phyloP scores from a whole-genome alignment of 805 yeast genomes.

The Sungouiella blattae region DNA sequence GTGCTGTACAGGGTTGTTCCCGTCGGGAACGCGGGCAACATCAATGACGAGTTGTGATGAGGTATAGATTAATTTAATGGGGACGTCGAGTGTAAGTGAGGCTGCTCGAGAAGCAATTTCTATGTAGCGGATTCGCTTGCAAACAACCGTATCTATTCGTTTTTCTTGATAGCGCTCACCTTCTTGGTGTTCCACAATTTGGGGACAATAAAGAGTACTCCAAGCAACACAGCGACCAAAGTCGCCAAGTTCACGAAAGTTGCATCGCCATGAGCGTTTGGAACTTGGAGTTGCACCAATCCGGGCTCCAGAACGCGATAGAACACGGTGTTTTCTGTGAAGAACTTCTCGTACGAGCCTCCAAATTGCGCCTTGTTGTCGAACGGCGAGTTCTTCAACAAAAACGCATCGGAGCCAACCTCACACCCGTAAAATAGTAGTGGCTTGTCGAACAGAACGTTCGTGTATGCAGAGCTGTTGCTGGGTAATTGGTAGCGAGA shows the following conservation, averaged over 20 bases:
- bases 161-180: constrained; percentile 3
- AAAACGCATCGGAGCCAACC: constrained; percentile 21
- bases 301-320: constrained; percentile 23
- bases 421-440: constrained; percentile 37
- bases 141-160: constrained; percentile 3
- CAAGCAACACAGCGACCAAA: constrained; percentile 8
- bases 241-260: constrained; percentile 7
- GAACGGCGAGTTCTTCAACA: constrained; percentile 36
- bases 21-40: constrained; percentile 4
- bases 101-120: no score
- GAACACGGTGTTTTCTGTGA: constrained; percentile 39
- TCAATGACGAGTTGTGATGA: constrained; percentile 18
- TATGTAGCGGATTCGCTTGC: neutral
- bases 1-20: constrained; percentile 18
- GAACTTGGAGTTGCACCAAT: constrained; percentile 7
- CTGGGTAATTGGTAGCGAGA: constrained; percentile 39
- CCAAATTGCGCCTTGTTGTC: constrained; percentile 27
- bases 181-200: constrained; percentile 2
- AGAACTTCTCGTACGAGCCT: constrained; percentile 32
- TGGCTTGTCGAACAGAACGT: constrained; percentile 21
- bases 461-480: constrained; percentile 5
- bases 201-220: constrained; percentile 6
- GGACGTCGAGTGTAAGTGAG: no score
- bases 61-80: no score
- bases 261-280: constrained; percentile 9